Percentiles rank a stretch among this genome's conserved stretches.
These are phyloP conservation scores for Acanthamoeba lugdunensis DNA, from an alignment of 208 protist species.

Conservation along the genomic window DNA sequence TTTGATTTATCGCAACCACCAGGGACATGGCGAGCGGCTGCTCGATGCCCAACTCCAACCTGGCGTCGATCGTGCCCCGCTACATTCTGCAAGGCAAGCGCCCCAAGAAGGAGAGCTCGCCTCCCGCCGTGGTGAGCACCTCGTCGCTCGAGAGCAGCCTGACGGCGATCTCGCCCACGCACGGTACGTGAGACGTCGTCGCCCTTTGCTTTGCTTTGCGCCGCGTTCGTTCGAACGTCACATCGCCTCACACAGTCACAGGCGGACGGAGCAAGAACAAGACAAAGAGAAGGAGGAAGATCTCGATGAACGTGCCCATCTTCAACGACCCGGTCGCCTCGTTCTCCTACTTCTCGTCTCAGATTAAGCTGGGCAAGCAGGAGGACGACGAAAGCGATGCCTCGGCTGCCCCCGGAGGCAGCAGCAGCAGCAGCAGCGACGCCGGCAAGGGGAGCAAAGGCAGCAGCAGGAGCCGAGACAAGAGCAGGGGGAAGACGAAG, in stretches of 20 bases:
- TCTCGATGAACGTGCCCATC: conserved; percentile 69
- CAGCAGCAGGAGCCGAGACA: conserved; percentile 1
- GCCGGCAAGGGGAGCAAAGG: neutral
- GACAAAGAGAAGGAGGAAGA: conserved; percentile 54
- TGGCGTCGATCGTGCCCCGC: conserved; percentile 55
- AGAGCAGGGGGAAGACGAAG: neutral
- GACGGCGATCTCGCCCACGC: neutral
- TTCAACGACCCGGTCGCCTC: conserved; percentile 69
- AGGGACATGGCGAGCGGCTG: conserved; percentile 59
- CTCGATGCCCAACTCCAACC: neutral
- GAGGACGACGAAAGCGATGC: neutral
- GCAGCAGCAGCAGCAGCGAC: neutral
- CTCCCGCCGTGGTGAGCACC: neutral
- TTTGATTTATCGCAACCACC: neutral
- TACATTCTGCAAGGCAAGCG: conserved; percentile 55
- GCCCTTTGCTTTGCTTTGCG: neutral
- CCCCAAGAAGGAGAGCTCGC: conserved; percentile 41
- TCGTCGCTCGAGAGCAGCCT: conserved; percentile 32
- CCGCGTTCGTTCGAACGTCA: neutral
- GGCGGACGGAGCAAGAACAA: conserved; percentile 28
- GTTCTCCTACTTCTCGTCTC: conserved; percentile 61
- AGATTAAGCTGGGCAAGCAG: conserved; percentile 39
- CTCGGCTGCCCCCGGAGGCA: neutral
- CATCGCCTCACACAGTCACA: neutral
- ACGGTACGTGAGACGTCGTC: neutral